phyloP scores from a whole-genome alignment of 106 monocot species.

The Allium cepa region DNA sequence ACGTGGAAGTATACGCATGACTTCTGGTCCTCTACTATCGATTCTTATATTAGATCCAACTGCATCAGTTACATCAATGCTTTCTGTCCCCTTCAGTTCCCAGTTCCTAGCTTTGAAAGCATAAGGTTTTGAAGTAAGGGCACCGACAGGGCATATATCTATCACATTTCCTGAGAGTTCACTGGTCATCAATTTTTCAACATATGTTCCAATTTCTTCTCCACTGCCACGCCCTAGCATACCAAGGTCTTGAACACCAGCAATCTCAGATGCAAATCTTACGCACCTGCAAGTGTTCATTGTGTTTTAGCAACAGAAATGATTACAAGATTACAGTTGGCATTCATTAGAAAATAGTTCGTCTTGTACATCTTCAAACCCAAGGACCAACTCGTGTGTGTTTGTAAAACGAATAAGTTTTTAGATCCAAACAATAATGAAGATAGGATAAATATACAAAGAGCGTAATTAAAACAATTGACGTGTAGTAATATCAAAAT shows the following conservation, averaged over 20 bases:
- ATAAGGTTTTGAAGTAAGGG: slow-evolving; percentile 97
- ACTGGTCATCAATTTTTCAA: slow-evolving; percentile 99
- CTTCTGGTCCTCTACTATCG: slow-evolving; percentile 98
- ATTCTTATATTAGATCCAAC: slow-evolving; percentile 98
- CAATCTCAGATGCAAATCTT: slow-evolving; percentile 93
- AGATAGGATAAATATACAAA: no score
- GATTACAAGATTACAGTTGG: no score
- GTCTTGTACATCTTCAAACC: no score
- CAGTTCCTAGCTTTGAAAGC: slow-evolving; percentile 99
- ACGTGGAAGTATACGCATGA: slow-evolving; percentile 92
- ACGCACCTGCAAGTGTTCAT: slow-evolving; percentile 34
- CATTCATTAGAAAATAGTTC: no score
- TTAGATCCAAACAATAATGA: no score
- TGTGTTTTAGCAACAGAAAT: no score
- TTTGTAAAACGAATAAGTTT: no score
- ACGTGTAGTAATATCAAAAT: no score
- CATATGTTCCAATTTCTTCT: slow-evolving; percentile 99
- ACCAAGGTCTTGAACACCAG: slow-evolving; percentile 98
- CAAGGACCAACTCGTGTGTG: no score
- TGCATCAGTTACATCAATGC: slow-evolving; percentile 98
- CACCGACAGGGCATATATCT: slow-evolving; percentile 98
- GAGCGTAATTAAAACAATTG: no score
- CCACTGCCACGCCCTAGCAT: slow-evolving; percentile 99
- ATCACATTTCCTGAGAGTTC: slow-evolving; percentile 99
- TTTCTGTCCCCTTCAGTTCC: slow-evolving; percentile 97